These are phyloP conservation scores for Alternaria gansuensis DNA, from an alignment of 2,329 filamentous ascomycete species.

Conservation along the genomic window DNA sequence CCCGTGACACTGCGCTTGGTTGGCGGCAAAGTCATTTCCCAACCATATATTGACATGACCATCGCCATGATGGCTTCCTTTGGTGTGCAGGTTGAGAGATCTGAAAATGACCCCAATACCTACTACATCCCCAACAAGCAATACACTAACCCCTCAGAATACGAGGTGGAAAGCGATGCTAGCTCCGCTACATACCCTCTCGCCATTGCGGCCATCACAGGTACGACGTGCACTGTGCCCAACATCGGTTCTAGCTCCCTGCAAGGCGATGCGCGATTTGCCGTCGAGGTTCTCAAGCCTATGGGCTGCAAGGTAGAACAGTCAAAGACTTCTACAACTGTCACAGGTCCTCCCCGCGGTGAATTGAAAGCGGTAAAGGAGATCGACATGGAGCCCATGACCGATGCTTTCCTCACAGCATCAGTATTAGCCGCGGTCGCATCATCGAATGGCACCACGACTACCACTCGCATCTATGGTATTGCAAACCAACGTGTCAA, in stretches of 20 bases:
- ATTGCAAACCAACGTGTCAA: conserved; percentile 99
- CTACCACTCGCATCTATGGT: conserved; percentile 83
- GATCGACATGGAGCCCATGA: conserved; percentile 99
- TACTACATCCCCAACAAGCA: conserved; percentile 89
- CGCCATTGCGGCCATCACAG: conserved; percentile 92
- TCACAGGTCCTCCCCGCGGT: conserved; percentile 83
- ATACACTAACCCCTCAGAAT: conserved; percentile 85
- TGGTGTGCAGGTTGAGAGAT: conserved; percentile 80
- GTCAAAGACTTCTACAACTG: conserved; percentile 84
- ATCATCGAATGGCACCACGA: conserved; percentile 67
- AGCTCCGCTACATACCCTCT: conserved; percentile 97
- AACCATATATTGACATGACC: conserved; percentile 98
- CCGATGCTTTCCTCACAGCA: conserved; percentile 95
- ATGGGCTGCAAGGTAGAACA: conserved; percentile 96
- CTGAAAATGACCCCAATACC: conserved; percentile 81
- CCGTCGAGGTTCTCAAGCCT: conserved; percentile 83
- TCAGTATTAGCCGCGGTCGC: conserved; percentile 92
- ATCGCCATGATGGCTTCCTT: conserved; percentile 97
- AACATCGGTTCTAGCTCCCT: conserved; percentile 94
- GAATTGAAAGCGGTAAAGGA: conserved; percentile 77
- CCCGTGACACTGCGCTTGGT: conserved; percentile 89
- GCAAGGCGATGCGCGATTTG: conserved; percentile 94
- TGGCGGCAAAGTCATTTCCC: conserved; percentile 96
- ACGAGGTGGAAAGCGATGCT: conserved; percentile 94
- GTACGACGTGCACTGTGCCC: conserved; percentile 92